A percentile compares a stretch with the other conserved stretches of the same genome.
These are phyloP conservation scores for Heterobasidion irregulare DNA, from an alignment of 1,284 basidiomycete genomes.

Conservation along the genomic window DNA sequence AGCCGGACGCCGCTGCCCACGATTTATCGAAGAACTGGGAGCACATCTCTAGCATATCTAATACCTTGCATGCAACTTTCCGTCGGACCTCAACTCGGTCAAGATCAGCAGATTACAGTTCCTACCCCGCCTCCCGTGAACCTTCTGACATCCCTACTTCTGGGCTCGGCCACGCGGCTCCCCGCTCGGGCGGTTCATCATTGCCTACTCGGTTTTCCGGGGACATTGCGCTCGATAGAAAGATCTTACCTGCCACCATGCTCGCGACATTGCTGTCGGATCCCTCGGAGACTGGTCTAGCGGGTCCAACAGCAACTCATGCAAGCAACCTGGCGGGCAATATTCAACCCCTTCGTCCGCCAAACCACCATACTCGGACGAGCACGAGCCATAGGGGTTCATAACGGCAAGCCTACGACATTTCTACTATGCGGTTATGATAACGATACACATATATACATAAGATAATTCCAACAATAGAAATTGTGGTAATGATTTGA, in stretches of 20 bases:
- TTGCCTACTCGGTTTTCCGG: background rate
- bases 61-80: background rate
- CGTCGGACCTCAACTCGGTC: background rate
- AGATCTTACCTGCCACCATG: background rate
- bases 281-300: background rate
- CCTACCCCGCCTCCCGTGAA: background rate
- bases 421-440: background rate
- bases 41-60: background rate
- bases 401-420: no score
- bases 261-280: constrained; percentile 1
- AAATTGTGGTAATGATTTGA: no score
- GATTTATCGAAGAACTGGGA: background rate
- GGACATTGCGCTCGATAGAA: background rate
- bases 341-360: background rate
- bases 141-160: background rate
- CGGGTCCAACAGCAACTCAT: background rate
- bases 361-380: background rate
- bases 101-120: background rate
- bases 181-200: background rate
- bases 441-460: background rate
- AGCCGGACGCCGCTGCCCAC: background rate
- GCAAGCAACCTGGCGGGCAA: background rate
- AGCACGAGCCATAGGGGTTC: background rate
- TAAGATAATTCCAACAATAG: no score
- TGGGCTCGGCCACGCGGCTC: background rate